Percentiles rank a stretch among this genome's conserved stretches.
Evolutionary conservation across 352 stramenopile genomes (phyloP).

Genomic region (Aphanomyces euteiches): DNA sequence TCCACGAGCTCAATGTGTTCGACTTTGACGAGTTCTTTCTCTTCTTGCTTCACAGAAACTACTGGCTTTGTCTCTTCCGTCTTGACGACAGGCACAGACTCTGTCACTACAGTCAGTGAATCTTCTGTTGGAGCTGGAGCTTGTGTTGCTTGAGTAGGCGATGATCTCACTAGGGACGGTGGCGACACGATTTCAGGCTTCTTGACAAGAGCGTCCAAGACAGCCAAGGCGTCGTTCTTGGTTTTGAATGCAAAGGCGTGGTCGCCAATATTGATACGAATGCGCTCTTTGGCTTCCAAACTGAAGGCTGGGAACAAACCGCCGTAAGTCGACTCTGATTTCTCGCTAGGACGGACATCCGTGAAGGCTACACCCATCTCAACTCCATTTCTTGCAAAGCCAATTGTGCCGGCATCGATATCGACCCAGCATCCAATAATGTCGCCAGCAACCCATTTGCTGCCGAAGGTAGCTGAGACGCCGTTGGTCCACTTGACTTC

Average conservation of each 20-base stretch:
- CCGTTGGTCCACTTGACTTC: slow-evolving; percentile 82
- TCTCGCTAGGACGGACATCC: slow-evolving; percentile 35
- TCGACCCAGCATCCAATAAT: slow-evolving; percentile 87
- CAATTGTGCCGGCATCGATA: slow-evolving; percentile 58
- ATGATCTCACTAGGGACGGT: not conserved
- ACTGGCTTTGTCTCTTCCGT: not conserved
- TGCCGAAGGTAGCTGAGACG: slow-evolving; percentile 57
- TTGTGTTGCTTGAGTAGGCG: too few relatives aligned
- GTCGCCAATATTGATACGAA: slow-evolving; percentile 82
- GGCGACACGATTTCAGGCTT: not conserved
- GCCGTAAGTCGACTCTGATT: not conserved
- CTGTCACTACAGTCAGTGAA: too few relatives aligned
- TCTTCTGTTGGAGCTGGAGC: too few relatives aligned
- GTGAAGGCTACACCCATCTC: slow-evolving; percentile 58
- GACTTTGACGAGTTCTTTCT: slow-evolving; percentile 23
- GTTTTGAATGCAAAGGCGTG: slow-evolving; percentile 60
- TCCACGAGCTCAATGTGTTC: slow-evolving; percentile 40
- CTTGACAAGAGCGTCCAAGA: slow-evolving; percentile 45
- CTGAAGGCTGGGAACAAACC: slow-evolving; percentile 80
- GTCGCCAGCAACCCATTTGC: slow-evolving; percentile 72
- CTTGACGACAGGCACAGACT: not conserved
- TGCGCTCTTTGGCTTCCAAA: slow-evolving; percentile 71
- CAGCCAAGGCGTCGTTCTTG: slow-evolving; percentile 39
- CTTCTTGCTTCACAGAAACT: not conserved
- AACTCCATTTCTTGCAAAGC: slow-evolving; percentile 84